These are phyloP conservation scores for Phylloporus sp. DNA, from an alignment of 768 basidiomycete genomes.

Conservation along the genomic window DNA sequence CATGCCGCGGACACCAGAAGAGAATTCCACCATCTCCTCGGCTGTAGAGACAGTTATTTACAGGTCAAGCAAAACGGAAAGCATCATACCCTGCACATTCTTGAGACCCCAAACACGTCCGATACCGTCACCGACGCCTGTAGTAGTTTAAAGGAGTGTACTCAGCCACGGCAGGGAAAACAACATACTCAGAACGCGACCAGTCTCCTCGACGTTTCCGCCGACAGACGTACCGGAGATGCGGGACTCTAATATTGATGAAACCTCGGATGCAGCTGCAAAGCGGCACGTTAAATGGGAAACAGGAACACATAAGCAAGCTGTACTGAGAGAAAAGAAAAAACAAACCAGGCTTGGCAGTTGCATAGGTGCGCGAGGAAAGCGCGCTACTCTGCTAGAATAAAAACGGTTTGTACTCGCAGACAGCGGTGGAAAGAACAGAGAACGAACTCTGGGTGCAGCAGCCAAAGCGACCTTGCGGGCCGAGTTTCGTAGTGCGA, in stretches of 20 bases:
- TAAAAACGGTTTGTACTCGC: conserved; percentile 7
- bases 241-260: conserved; percentile 97
- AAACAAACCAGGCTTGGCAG: conserved; percentile 90
- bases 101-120: conserved; percentile 98
- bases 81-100: conserved; percentile 87
- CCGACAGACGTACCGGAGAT: conserved; percentile 90
- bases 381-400: conserved; percentile 39
- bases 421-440: conserved; percentile 8
- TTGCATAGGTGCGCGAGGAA: conserved; percentile 85
- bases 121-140: conserved; percentile 99
- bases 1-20: conserved; percentile 99
- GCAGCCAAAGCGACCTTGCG: conserved; percentile 73
- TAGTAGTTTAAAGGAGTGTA: conserved; percentile 4
- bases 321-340: neutral
- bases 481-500: conserved; percentile 81
- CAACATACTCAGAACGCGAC: conserved; percentile 91
- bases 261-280: conserved; percentile 96
- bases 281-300: conserved; percentile 27
- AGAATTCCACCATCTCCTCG: conserved; percentile 99
- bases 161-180: neutral
- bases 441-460: conserved; percentile 51
- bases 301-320: conserved; percentile 6
- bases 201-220: conserved; percentile 98
- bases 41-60: conserved; percentile 41
- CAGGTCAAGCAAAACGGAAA: neutral